Conservation (phyloP, 208 protist species). For the Crithidia bombi region DNA sequence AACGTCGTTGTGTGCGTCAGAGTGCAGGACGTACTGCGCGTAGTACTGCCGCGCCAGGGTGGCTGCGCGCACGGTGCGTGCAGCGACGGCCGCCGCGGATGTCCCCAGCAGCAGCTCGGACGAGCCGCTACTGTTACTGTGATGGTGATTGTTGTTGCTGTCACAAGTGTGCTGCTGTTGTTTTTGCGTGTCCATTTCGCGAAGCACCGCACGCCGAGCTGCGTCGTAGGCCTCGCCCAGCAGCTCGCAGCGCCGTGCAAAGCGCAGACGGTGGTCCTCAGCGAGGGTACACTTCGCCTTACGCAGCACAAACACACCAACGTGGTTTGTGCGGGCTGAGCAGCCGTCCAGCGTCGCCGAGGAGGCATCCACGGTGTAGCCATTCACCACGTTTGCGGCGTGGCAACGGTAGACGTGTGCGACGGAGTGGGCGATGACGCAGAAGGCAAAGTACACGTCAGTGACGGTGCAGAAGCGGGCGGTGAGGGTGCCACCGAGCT, state of each 20-base stretch:
- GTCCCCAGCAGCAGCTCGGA: constrained; percentile 4
- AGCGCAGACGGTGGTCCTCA: constrained; percentile 44
- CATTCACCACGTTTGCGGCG: constrained; percentile 71
- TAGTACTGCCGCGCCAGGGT: constrained; percentile 11
- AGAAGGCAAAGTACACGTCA: constrained; percentile 79
- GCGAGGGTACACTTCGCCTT: constrained; percentile 72
- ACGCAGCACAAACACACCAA: constrained; percentile 70
- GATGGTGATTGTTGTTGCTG: neutral
- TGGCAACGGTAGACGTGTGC: constrained; percentile 73
- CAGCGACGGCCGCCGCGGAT: constrained; percentile 10
- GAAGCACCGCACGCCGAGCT: constrained; percentile 15
- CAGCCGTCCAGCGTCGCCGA: constrained; percentile 71
- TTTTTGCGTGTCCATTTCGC: neutral
- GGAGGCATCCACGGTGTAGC: constrained; percentile 82
- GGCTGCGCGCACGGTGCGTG: constrained; percentile 6
- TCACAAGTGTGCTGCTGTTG: neutral
- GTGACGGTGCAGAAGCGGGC: constrained; percentile 53
- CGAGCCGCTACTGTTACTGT: neutral
- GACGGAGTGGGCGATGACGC: constrained; percentile 76
- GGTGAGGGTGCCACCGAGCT: constrained; percentile 71
- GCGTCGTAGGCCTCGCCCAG: constrained; percentile 32
- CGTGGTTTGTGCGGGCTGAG: constrained; percentile 63
- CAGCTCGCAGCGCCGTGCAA: constrained; percentile 38
- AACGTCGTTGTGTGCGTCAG: neutral
- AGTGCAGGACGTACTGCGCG: neutral